Conservation (phyloP, 768 basidiomycete species). For the Hortiboletus campestris region DNA sequence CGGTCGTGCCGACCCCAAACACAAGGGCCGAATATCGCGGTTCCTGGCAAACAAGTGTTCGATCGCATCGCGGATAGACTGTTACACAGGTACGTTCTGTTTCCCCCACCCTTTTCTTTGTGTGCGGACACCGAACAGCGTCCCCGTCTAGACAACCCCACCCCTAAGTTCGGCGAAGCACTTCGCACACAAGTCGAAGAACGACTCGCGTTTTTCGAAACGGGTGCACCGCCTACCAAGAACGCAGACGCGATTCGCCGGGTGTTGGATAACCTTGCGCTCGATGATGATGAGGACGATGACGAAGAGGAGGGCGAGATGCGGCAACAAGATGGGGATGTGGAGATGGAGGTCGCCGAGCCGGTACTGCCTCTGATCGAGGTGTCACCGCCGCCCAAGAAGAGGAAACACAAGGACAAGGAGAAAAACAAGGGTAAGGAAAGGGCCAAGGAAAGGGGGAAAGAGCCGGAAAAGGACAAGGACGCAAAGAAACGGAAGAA, state of each 20-base stretch:
- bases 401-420: constrained; percentile 43
- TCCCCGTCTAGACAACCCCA: constrained; percentile 63
- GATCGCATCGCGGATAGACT: constrained; percentile 95
- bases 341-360: constrained; percentile 44
- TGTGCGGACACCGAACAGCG: neutral
- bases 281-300: constrained; percentile 64
- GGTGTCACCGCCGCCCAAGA: constrained; percentile 55
- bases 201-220: constrained; percentile 91
- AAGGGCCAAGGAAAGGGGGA: neutral
- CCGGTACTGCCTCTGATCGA: constrained; percentile 60
- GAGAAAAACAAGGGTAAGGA: constrained; percentile 32
- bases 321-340: constrained; percentile 25
- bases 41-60: constrained; percentile 99
- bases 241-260: constrained; percentile 91
- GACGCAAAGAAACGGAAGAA: constrained; percentile 45
- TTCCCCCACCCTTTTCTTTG: neutral
- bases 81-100: constrained; percentile 67
- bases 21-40: constrained; percentile 97
- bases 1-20: constrained; percentile 88
- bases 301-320: constrained; percentile 45
- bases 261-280: constrained; percentile 73
- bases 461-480: neutral
- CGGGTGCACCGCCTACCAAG: constrained; percentile 83
- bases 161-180: constrained; percentile 93
- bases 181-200: constrained; percentile 94